Base-by-base conservation (phyloP, 257 asterid genomes). In the Solanum virginianum region DNA sequence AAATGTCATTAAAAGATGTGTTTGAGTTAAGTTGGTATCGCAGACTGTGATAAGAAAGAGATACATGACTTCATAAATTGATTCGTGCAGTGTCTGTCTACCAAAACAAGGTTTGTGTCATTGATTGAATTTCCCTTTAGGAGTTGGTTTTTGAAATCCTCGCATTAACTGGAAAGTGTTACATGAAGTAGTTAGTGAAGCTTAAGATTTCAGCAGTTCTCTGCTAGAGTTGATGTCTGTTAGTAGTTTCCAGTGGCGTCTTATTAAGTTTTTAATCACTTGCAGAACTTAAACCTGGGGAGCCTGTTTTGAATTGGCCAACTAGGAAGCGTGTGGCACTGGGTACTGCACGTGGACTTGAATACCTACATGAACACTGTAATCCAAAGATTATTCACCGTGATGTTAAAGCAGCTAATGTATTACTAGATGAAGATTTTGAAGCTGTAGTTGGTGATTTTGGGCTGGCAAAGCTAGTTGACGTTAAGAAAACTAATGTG, bases 211-310 rank as follows among this genome's bases (percentile, higher is more conserved):
- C 22, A 49, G 81, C 43, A 24, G 43, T 49, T 75, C 26, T 75
- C 81, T 49, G 59, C 62, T 22, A 1, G n/a, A 49, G n/a, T 69
- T 47, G 43, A 49, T n/a, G 41, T n/a, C 32, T 47, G 41, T 74
- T 75, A 75, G n/a, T 49, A 75, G 60, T 75, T 49, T 47, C 8
- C 22, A 22, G n/a, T 49, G 57, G 60, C 8, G 32, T 75, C 81
- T 49, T 22, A 47, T 72, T 94, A 92, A 92, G 95, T 43, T 59
- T 47, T 18, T 16, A 15, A 69, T 41, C 17, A 41, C 80, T 70
- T 41, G 49, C 80, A 70, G 80, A 70, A 70, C 54, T 70, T 70
- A 70, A 70, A 70, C 29, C 32, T 20, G 80, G 80, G 80, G 80
- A 70, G 80, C 10, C 55, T 70, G 80, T 41, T 70, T 70, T 70